Evolutionary conservation across 345 rosid species (phyloP).

Genomic region (Zanthoxylum bungeanum): DNA sequence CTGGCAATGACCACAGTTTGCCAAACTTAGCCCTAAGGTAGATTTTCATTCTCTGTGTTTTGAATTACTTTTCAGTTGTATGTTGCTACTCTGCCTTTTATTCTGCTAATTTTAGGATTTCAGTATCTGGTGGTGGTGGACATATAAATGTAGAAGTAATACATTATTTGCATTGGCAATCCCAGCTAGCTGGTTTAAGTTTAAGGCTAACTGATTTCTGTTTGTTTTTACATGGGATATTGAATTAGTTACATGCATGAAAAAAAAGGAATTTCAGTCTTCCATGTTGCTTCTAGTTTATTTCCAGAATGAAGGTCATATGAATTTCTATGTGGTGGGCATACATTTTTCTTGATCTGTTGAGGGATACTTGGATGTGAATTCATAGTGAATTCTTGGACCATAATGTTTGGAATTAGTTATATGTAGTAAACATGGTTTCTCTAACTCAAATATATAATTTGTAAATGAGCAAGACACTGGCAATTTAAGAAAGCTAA

Average conservation of each 20-base stretch:
- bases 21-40: slow-evolving; percentile 96
- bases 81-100: slow-evolving; percentile 12
- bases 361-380: background rate
- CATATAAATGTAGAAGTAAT: background rate
- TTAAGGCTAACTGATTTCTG: background rate
- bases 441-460: background rate
- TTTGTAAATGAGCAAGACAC: background rate
- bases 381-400: background rate
- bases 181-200: slow-evolving; percentile 6
- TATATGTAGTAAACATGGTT: background rate
- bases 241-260: slow-evolving; percentile 3
- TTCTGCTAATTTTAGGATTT: background rate
- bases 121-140: background rate
- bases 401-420: background rate
- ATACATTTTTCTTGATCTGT: background rate
- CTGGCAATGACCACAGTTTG: slow-evolving; percentile 73
- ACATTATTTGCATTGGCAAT: background rate
- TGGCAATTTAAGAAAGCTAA: background rate
- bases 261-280: background rate
- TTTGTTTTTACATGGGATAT: background rate
- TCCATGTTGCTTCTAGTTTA: background rate
- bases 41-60: slow-evolving; percentile 21
- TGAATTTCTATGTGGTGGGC: background rate
- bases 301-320: background rate
- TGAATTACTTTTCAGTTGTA: slow-evolving; percentile 20